Evolutionary conservation across 805 yeast species (phyloP).

Genomic region (Candida vartiovaarae): DNA sequence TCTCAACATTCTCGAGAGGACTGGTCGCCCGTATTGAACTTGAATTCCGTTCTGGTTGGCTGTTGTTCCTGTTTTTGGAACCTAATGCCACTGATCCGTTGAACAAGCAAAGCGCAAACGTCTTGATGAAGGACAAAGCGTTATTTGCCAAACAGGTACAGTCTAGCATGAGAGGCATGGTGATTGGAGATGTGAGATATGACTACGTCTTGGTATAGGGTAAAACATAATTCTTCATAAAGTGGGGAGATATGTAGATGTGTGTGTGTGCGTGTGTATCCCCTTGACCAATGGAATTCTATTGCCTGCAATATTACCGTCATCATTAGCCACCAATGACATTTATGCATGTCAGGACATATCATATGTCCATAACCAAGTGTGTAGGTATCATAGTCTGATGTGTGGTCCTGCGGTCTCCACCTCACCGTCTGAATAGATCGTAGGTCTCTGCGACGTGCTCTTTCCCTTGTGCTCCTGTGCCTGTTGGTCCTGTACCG

Average conservation of each 20-base stretch:
- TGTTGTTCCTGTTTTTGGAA: constrained; percentile 78
- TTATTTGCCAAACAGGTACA: constrained; percentile 52
- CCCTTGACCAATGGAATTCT: too few species aligned
- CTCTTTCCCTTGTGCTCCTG: constrained; percentile 5
- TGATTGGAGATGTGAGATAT: constrained; percentile 48
- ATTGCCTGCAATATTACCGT: too few species aligned
- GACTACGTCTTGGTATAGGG: constrained; percentile 43
- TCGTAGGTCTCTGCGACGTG: constrained; percentile 18
- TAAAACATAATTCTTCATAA: background rate
- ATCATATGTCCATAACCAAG: too few species aligned
- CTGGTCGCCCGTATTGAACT: constrained; percentile 89
- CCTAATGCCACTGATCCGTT: constrained; percentile 91
- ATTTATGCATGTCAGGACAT: too few species aligned
- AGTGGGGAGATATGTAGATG: too few species aligned
- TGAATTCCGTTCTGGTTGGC: constrained; percentile 73
- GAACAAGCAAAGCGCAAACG: constrained; percentile 81
- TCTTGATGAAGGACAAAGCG: constrained; percentile 36
- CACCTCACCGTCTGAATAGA: constrained; percentile 25
- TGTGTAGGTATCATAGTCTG: constrained; percentile 12
- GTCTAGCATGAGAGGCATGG: constrained; percentile 67
- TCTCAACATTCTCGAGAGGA: constrained; percentile 88
- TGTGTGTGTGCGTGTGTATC: too few species aligned
- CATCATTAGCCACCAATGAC: too few species aligned
- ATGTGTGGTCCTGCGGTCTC: constrained; percentile 25
- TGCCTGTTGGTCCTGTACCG: background rate